Conservation (phyloP, 2,329 filamentous ascomycete genomes). For the Akanthomyces dipterigenus region DNA sequence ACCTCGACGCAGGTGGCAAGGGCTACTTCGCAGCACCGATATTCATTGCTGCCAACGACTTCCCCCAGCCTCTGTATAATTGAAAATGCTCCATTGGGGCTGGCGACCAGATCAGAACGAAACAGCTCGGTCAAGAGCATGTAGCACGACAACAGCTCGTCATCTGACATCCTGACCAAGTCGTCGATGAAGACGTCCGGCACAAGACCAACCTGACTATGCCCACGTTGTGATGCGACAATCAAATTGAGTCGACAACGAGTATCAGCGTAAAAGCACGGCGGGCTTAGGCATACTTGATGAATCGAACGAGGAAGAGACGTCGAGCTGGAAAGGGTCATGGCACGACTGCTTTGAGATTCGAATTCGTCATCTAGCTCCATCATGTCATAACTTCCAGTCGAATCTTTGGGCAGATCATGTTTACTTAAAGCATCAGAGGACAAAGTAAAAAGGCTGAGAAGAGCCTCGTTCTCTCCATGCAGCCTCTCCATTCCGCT, state of each 20-base stretch:
- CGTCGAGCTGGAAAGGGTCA: slow-evolving; percentile 27
- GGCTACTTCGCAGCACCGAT: slow-evolving; percentile 68
- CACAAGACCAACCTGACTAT: slow-evolving; percentile 40
- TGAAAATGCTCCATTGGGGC: slow-evolving; percentile 36
- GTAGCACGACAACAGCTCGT: slow-evolving; percentile 48
- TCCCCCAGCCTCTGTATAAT: slow-evolving; percentile 45
- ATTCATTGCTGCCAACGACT: slow-evolving; percentile 50
- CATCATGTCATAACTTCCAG: slow-evolving; percentile 48
- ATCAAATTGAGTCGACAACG: slow-evolving; percentile 40
- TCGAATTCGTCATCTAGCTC: slow-evolving; percentile 61
- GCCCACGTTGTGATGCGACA: slow-evolving; percentile 34
- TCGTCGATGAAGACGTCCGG: slow-evolving; percentile 44
- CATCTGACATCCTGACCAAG: slow-evolving; percentile 41
- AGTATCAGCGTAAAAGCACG: slow-evolving; percentile 43
- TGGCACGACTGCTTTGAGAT: slow-evolving; percentile 48
- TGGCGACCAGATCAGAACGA: slow-evolving; percentile 44
- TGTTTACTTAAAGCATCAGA: slow-evolving; percentile 28
- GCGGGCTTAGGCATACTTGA: slow-evolving; percentile 33
- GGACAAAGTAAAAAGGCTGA: slow-evolving; percentile 37
- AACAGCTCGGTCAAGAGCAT: slow-evolving; percentile 46
- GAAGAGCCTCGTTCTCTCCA: slow-evolving; percentile 32
- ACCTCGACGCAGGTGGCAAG: slow-evolving; percentile 61
- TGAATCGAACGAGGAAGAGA: slow-evolving; percentile 41
- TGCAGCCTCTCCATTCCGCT: slow-evolving; percentile 31
- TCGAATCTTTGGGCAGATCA: slow-evolving; percentile 24